Percentiles rank a stretch among this genome's conserved stretches.
Conservation (phyloP, 306 rosid species). For the Luffa acutangula region DNA sequence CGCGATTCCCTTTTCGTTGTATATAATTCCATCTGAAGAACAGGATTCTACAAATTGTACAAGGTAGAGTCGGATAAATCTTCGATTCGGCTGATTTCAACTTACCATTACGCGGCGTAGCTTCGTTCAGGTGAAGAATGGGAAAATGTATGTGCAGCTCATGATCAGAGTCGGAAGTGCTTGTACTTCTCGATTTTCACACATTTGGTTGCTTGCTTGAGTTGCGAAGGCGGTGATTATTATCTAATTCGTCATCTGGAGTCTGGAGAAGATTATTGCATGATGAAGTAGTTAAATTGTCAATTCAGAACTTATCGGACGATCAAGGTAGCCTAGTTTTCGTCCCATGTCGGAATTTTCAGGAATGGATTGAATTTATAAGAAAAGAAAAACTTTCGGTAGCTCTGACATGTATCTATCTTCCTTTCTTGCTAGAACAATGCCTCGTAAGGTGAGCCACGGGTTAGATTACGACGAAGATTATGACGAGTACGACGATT, state of each 20-base stretch:
- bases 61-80: not conserved
- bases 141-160: slow-evolving; percentile 2
- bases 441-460: slow-evolving; percentile 75
- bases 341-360: not conserved
- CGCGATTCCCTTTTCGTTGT: not conserved
- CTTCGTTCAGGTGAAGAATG: slow-evolving; percentile 16
- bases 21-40: not conserved
- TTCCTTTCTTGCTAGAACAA: slow-evolving; percentile 22
- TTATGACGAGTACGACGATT: slow-evolving; percentile 38
- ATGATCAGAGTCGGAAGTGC: not conserved
- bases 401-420: not conserved
- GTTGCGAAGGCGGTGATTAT: not conserved
- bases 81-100: not conserved
- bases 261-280: not conserved
- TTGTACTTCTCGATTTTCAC: not conserved
- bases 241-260: not conserved
- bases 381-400: not conserved
- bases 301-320: not conserved
- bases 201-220: not conserved
- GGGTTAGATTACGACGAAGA: slow-evolving; percentile 55
- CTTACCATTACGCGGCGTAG: slow-evolving; percentile 6
- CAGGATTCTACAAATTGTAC: not conserved
- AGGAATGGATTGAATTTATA: slow-evolving; percentile 4
- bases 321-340: slow-evolving; percentile 8
- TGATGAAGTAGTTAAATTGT: slow-evolving; percentile 1